phyloP scores from a whole-genome alignment of 768 basidiomycete species.

The Stropharia rugosoannulata region DNA sequence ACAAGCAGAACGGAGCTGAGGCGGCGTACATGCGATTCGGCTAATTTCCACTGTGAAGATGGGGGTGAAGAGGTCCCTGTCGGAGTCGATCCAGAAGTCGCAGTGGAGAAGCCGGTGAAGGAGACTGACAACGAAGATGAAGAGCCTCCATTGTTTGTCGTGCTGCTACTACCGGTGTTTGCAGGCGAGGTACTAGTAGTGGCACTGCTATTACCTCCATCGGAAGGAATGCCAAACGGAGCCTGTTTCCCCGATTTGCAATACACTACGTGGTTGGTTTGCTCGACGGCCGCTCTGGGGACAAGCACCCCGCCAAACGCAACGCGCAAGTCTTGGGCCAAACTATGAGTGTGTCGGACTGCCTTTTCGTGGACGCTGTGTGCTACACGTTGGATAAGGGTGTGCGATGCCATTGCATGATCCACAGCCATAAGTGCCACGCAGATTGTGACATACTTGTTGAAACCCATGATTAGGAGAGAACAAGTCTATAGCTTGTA shows the following conservation, averaged over 20 bases:
- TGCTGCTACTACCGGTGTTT: slow-evolving; percentile 8
- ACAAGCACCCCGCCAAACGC: slow-evolving; percentile 58
- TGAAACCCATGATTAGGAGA: slow-evolving; percentile 25
- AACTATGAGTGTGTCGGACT: slow-evolving; percentile 52
- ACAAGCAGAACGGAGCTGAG: slow-evolving; percentile 7
- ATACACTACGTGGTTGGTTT: slow-evolving; percentile 35
- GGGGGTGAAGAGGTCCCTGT: slow-evolving; percentile 24
- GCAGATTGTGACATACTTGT: slow-evolving; percentile 28
- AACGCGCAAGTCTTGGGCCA: slow-evolving; percentile 69
- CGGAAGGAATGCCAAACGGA: slow-evolving; percentile 14
- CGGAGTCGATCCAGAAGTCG: slow-evolving; percentile 16
- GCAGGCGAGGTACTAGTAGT: slow-evolving; percentile 16
- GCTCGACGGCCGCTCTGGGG: slow-evolving; percentile 30
- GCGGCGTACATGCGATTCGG: slow-evolving; percentile 48
- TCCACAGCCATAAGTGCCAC: slow-evolving; percentile 36
- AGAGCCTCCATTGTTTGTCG: slow-evolving; percentile 5
- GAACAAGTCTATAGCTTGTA: slow-evolving; percentile 17
- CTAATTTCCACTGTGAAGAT: slow-evolving; percentile 56
- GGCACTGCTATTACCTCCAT: slow-evolving; percentile 16
- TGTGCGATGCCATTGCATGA: slow-evolving; percentile 19
- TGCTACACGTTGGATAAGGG: slow-evolving; percentile 40
- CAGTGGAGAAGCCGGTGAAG: background rate
- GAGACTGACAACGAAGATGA: slow-evolving; percentile 6
- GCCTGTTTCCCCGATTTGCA: slow-evolving; percentile 39
- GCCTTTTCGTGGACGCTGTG: slow-evolving; percentile 54